A percentile compares a stretch with the other conserved stretches of the same genome.
Conservation (phyloP, 345 rosid species). For the Camelina sativa region DNA sequence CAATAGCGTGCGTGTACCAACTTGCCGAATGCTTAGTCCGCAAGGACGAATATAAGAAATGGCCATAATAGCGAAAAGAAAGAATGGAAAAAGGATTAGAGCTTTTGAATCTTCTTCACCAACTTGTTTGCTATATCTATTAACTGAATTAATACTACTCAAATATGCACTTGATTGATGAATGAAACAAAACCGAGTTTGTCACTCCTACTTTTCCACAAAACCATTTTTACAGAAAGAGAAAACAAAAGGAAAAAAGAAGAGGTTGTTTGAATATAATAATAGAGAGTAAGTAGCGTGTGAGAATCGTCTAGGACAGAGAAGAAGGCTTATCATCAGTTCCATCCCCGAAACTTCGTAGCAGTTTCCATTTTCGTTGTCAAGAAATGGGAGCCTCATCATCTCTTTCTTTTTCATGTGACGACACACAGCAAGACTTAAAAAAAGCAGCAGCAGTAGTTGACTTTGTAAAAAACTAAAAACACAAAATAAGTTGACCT, state of each 20-base stretch:
- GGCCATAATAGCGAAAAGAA: background rate
- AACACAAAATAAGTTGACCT: conserved; percentile 28
- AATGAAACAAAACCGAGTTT: conserved; percentile 26
- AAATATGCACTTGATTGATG: background rate
- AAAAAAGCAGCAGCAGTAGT: background rate
- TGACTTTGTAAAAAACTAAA: conserved; percentile 30
- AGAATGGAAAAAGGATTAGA: background rate
- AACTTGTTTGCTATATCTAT: conserved; percentile 17
- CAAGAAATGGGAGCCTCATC: conserved; percentile 28
- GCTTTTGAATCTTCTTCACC: conserved; percentile 35
- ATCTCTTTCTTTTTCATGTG: conserved; percentile 19
- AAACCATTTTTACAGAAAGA: background rate
- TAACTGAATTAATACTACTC: conserved; percentile 28
- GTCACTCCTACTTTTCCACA: conserved; percentile 31
- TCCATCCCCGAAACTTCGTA: conserved; percentile 31
- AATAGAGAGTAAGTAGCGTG: conserved; percentile 27
- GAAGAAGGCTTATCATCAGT: background rate
- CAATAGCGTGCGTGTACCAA: conserved; percentile 35
- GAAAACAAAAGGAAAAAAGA: background rate
- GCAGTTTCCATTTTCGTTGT: conserved; percentile 41
- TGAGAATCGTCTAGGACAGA: conserved; percentile 14
- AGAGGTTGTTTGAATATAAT: background rate
- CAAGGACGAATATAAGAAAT: conserved; percentile 5
- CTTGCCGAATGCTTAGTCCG: conserved; percentile 30
- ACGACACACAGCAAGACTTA: conserved; percentile 1